A percentile compares a stretch with the other conserved stretches of the same genome.
Evolutionary conservation across 2,329 filamentous ascomycete species (phyloP).

Genomic region (Xylaria sp.): DNA sequence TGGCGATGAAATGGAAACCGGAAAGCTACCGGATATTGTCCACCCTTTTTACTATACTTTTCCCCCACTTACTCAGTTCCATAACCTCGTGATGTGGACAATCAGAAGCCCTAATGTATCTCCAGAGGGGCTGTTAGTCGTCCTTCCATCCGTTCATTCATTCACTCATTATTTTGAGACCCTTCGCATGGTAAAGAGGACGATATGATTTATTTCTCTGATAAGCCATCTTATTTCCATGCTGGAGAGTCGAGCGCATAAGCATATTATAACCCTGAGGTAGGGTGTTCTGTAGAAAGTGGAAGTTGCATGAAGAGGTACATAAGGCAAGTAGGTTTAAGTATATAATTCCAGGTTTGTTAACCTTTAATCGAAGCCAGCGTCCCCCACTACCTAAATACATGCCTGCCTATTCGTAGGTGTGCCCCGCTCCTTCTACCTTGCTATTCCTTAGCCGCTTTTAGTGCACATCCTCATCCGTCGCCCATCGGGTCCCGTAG

Average conservation of each 20-base stretch:
- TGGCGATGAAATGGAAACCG: not conserved
- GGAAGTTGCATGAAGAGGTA: too few relatives aligned
- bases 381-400: not conserved
- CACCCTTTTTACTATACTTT: not conserved
- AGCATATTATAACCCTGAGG: too few relatives aligned
- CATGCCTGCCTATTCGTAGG: not conserved
- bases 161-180: not conserved
- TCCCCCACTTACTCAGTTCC: not conserved
- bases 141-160: not conserved
- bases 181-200: not conserved
- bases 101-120: not conserved
- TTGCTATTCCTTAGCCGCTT: not conserved
- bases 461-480: conserved; percentile 1
- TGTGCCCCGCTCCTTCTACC: conserved; percentile 20
- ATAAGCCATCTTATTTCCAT: too few relatives aligned
- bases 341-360: too few relatives aligned
- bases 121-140: not conserved
- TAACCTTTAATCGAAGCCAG: too few relatives aligned
- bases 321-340: too few relatives aligned
- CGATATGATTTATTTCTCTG: not conserved
- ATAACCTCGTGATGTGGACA: not conserved
- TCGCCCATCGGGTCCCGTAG: not conserved
- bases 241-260: too few relatives aligned
- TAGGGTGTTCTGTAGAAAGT: too few relatives aligned
- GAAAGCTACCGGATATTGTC: not conserved